phyloP scores from a whole-genome alignment of 2,329 filamentous ascomycete species.

The Colletotrichum filicis region DNA sequence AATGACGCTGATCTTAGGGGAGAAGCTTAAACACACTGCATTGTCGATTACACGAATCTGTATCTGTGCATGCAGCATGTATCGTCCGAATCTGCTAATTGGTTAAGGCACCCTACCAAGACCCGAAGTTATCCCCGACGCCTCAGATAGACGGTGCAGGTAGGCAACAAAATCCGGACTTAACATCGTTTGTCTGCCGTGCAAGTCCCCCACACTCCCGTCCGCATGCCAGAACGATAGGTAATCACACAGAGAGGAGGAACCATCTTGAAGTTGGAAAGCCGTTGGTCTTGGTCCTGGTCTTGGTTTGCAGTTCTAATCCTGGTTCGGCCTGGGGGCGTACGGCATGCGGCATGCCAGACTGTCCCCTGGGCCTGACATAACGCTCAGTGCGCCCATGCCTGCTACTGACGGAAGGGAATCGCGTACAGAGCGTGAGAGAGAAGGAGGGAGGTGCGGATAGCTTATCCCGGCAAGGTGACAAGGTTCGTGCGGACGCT shows the following conservation, averaged over 20 bases:
- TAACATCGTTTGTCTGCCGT: not conserved
- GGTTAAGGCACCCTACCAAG: not conserved
- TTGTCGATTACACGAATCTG: not conserved
- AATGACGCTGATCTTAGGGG: not conserved
- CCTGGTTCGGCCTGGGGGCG: not conserved
- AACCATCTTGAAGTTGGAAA: not conserved
- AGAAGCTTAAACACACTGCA: not conserved
- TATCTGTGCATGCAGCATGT: not conserved
- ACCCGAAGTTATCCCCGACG: not conserved
- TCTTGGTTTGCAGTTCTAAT: not conserved
- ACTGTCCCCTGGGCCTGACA: conserved; percentile 2
- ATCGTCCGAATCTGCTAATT: not conserved
- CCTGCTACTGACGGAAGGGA: conserved; percentile 2
- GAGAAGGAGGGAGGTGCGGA: conserved; percentile 5
- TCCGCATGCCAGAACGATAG: not conserved
- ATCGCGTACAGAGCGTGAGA: not conserved
- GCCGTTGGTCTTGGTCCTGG: not conserved
- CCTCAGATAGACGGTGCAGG: not conserved
- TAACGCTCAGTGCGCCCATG: not conserved
- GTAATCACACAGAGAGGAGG: not conserved
- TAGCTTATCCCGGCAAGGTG: conserved; percentile 19
- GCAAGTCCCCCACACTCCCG: not conserved
- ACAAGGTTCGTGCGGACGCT: not conserved
- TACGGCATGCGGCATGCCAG: not conserved
- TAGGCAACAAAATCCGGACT: not conserved